Conservation (phyloP, 176 grass and related monocot species). For the Tillandsia fasciculata region DNA sequence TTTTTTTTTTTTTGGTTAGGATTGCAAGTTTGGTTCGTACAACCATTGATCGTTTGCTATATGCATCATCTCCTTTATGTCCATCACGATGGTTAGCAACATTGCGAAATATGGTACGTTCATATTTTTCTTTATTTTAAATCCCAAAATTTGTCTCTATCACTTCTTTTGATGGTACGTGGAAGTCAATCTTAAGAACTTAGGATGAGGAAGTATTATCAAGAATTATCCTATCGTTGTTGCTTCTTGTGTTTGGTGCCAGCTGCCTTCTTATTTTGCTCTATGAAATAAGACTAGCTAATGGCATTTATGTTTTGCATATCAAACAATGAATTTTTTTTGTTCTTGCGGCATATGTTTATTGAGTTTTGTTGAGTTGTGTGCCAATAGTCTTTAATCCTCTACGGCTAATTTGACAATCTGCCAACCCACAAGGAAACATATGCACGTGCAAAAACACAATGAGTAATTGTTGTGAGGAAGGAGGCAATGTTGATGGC, state of each 20-base stretch:
- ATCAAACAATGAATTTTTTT: too few relatives aligned
- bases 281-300: too few relatives aligned
- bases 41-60: conserved; percentile 83
- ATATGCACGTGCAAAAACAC: too few relatives aligned
- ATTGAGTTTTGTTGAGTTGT: too few relatives aligned
- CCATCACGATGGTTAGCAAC: conserved; percentile 85
- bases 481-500: too few relatives aligned
- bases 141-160: not conserved
- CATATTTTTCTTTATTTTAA: not conserved
- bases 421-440: too few relatives aligned
- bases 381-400: too few relatives aligned
- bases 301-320: too few relatives aligned
- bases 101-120: conserved; percentile 63
- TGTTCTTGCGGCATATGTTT: too few relatives aligned
- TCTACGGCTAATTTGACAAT: too few relatives aligned
- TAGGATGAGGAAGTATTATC: not conserved
- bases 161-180: not conserved
- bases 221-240: not conserved
- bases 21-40: conserved; percentile 77
- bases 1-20: conserved; percentile 33
- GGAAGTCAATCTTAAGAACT: not conserved
- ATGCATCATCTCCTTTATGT: conserved; percentile 63
- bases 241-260: not conserved
- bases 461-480: too few relatives aligned
- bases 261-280: too few relatives aligned